Conservation (phyloP, 345 rosid species). For the Schrenkiella parvula region DNA sequence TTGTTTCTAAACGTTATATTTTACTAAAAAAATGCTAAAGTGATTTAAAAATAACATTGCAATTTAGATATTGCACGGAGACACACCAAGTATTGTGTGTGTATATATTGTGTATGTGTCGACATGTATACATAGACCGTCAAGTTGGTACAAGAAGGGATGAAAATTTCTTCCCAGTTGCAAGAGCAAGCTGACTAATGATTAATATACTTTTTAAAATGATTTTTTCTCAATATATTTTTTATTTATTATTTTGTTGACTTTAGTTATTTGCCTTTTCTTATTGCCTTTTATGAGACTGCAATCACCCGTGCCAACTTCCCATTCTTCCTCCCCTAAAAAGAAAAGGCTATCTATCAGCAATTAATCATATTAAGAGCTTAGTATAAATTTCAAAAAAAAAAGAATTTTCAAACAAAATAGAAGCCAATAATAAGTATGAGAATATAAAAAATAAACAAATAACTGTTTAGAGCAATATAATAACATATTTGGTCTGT, state of each 20-base stretch:
- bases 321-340: constrained; percentile 8
- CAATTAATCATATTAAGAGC: not conserved
- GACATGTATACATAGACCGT: not conserved
- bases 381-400: not conserved
- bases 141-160: constrained; percentile 30
- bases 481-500: not conserved
- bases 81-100: not conserved
- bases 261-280: constrained; percentile 14
- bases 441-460: not conserved
- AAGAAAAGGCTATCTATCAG: constrained; percentile 13
- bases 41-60: not conserved
- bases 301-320: constrained; percentile 34
- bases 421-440: not conserved
- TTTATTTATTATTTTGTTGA: constrained; percentile 27
- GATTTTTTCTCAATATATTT: not conserved
- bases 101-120: not conserved
- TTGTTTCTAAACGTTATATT: not conserved
- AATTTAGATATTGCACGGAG: not conserved
- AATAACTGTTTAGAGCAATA: not conserved
- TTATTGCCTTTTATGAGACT: constrained; percentile 9
- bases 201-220: not conserved
- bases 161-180: constrained; percentile 29
- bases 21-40: not conserved
- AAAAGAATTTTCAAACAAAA: not conserved
- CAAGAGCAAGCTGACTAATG: constrained; percentile 5